phyloP scores from a whole-genome alignment of 208 protist species.

The Trypanosoma cruzi region DNA sequence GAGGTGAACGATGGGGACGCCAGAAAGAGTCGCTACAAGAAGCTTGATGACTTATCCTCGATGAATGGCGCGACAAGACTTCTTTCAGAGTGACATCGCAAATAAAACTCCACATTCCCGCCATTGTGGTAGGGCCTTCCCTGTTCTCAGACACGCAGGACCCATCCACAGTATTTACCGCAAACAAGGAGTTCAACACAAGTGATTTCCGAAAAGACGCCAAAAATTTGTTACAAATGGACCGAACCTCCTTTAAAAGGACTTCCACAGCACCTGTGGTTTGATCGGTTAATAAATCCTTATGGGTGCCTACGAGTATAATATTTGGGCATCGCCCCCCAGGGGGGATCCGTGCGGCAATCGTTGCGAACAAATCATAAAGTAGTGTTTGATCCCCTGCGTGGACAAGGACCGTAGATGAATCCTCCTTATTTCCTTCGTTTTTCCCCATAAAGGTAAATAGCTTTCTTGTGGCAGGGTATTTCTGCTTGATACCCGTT shows the following conservation, averaged over 20 bases:
- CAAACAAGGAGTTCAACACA: conserved; percentile 23
- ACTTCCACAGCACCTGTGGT: conserved; percentile 15
- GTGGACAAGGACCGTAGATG: conserved; percentile 16
- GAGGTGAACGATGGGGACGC: neutral
- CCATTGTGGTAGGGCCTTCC: conserved; percentile 20
- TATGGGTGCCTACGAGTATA: conserved; percentile 27
- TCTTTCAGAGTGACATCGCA: conserved; percentile 30
- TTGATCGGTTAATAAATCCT: conserved; percentile 28
- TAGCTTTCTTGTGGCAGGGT: neutral
- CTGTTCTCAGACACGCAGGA: conserved; percentile 35
- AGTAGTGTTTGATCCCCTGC: conserved; percentile 19
- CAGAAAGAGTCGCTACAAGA: neutral
- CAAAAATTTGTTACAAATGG: conserved; percentile 13
- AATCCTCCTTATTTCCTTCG: neutral
- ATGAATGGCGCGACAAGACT: neutral
- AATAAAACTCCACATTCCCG: conserved; percentile 33
- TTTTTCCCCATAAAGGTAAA: conserved; percentile 3
- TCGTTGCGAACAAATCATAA: conserved; percentile 23
- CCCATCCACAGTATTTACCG: conserved; percentile 10
- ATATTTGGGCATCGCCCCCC: conserved; percentile 8
- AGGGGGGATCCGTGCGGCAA: conserved; percentile 1
- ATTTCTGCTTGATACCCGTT: conserved; percentile 31
- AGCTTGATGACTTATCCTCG: neutral
- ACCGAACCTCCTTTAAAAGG: conserved; percentile 25
- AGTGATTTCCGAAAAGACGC: neutral